Evolutionary conservation across 2,329 filamentous ascomycete genomes (phyloP).

Genomic region (Talaromyces albobiverticillius): DNA sequence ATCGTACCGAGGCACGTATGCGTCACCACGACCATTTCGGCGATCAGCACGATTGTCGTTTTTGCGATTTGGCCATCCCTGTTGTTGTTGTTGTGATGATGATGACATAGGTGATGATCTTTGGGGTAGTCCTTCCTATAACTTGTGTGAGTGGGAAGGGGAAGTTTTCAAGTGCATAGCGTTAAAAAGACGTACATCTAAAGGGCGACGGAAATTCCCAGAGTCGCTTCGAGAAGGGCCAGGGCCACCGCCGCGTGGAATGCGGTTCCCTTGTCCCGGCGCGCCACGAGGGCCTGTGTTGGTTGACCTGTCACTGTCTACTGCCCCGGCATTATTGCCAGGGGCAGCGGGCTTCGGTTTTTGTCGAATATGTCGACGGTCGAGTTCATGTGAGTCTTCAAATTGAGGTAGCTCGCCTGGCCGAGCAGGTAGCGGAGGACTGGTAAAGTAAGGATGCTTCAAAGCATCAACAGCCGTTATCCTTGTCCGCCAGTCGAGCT

Average conservation of each 20-base stretch:
- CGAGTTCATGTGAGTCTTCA: conserved; percentile 94
- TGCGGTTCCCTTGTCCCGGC: conserved; percentile 31
- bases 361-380: conserved; percentile 84
- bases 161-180: too few relatives aligned
- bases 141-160: background rate
- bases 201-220: conserved; percentile 23
- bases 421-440: conserved; percentile 70
- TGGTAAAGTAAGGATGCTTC: conserved; percentile 87
- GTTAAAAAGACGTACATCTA: conserved; percentile 28
- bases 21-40: conserved; percentile 27
- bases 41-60: conserved; percentile 26
- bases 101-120: conserved; percentile 31
- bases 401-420: conserved; percentile 88
- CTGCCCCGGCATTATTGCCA: conserved; percentile 86
- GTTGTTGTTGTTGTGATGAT: too few relatives aligned
- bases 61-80: conserved; percentile 27
- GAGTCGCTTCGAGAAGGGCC: conserved; percentile 24
- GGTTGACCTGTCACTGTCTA: conserved; percentile 56
- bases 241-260: conserved; percentile 29
- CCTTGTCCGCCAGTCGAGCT: conserved; percentile 81
- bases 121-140: conserved; percentile 33
- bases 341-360: conserved; percentile 76
- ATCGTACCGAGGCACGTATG: conserved; percentile 37
- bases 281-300: conserved; percentile 29
- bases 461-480: conserved; percentile 94